phyloP scores from a whole-genome alignment of 2,329 filamentous ascomycete genomes.

The Cladosporium phlei region DNA sequence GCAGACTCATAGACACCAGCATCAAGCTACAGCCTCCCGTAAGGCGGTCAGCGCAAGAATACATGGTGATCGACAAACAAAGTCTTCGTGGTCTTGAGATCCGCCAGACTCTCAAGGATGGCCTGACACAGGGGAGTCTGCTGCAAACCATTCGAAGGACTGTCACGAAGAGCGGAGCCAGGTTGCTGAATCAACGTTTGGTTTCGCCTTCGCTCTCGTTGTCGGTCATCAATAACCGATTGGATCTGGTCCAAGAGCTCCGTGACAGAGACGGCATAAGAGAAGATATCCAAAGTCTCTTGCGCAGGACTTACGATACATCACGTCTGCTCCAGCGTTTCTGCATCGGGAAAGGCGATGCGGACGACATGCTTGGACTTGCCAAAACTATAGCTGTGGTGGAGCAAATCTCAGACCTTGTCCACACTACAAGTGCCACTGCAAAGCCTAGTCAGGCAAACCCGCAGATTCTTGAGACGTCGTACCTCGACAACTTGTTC shows the following conservation, averaged over 20 bases:
- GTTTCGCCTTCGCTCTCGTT: slow-evolving; percentile 84
- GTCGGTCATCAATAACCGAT: slow-evolving; percentile 67
- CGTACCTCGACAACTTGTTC: slow-evolving; percentile 34
- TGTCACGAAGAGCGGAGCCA: slow-evolving; percentile 83
- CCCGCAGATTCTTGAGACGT: slow-evolving; percentile 22
- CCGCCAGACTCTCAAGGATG: slow-evolving; percentile 76
- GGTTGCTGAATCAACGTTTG: slow-evolving; percentile 80
- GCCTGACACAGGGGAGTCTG: slow-evolving; percentile 73
- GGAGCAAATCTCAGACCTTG: slow-evolving; percentile 55
- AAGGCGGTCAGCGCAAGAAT: slow-evolving; percentile 66
- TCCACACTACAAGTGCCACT: slow-evolving; percentile 24
- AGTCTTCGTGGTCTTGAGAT: slow-evolving; percentile 87
- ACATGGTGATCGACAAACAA: slow-evolving; percentile 88
- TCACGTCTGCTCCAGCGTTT: slow-evolving; percentile 92
- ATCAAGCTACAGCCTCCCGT: slow-evolving; percentile 80
- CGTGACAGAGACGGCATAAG: slow-evolving; percentile 62
- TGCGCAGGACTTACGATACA: slow-evolving; percentile 76
- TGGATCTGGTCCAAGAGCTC: slow-evolving; percentile 77
- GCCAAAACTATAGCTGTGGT: slow-evolving; percentile 76
- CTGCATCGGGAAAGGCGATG: slow-evolving; percentile 81
- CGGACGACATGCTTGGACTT: slow-evolving; percentile 81
- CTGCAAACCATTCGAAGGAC: slow-evolving; percentile 86
- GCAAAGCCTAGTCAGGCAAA: slow-evolving; percentile 18
- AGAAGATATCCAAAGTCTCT: slow-evolving; percentile 62
- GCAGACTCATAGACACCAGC: slow-evolving; percentile 69